Base-by-base conservation (phyloP, 495 filamentous ascomycete genomes). In the Aspergillus olivimuriae region DNA sequence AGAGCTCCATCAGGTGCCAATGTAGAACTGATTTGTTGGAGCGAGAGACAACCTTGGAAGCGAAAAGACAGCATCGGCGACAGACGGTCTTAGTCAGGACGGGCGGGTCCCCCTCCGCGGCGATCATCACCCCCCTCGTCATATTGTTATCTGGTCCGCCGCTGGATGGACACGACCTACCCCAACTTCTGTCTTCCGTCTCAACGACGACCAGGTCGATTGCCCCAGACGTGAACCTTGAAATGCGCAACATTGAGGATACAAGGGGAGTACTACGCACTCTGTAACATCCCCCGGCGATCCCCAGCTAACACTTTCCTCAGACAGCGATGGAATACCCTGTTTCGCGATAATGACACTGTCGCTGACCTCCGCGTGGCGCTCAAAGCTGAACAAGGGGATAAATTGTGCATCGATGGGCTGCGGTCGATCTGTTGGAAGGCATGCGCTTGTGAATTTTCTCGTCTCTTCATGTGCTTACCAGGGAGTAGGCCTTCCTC, bases 371-470 rank as follows among this genome's bases (percentile, higher is more conserved):
- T 95, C 6, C 81, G 78, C 58, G 70, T 69, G 31, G 76, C 79
- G 4, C 74, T 90, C 24, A 83, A 72, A 55, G 68, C 76, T 34
- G 67, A 72, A 39, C 57, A 75, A 68, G 51, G 62, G 61, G 41
- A 65, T 64, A 54, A 76, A 56, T 78, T 84, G 24, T 88, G 85
- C 57, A 69, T 76, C 28, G 73, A 77, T 31, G 88, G 89, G 15
- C 75, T 90, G 43, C 77, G 92, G 30, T 95, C 90, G 18, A 74
- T 95, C 36, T 95, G 87, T 63, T 98, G 92, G 92, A 97, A 94
- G 81, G 87, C 81, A 57, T 58, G 69, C 60, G 44, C 44, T 46
- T 36, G 34, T 36, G 18, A 12, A 14, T 23, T 15, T 14, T 12
- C 8, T 15, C 16, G 33, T 24, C n/a, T 34, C 14, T 34, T 37